phyloP scores from a whole-genome alignment of 1,139 yeast species.

The Candida glucosophila region DNA sequence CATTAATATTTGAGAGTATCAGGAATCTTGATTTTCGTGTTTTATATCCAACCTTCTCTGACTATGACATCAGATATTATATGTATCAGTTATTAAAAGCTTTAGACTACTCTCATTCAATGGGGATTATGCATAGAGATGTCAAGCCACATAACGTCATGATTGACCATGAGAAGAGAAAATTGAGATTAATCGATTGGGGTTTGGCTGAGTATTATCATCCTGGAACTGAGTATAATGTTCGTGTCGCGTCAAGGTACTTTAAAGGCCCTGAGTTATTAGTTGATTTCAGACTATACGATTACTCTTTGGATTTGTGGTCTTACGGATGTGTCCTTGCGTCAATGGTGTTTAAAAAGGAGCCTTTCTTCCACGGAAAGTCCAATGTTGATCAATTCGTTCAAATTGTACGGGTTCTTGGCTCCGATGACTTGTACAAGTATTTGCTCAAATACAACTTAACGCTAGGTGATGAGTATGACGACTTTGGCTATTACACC shows the following conservation, averaged over 20 bases:
- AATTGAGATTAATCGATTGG: slow-evolving; percentile 90
- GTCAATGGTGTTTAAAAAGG: slow-evolving; percentile 92
- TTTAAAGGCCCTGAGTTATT: slow-evolving; percentile 96
- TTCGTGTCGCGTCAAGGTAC: slow-evolving; percentile 95
- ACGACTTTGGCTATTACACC: slow-evolving; percentile 70
- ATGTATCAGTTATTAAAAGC: slow-evolving; percentile 86
- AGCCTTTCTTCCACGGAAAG: slow-evolving; percentile 95
- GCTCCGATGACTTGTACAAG: slow-evolving; percentile 72
- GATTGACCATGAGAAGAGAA: slow-evolving; percentile 80
- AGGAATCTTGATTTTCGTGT: slow-evolving; percentile 87
- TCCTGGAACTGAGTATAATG: slow-evolving; percentile 89
- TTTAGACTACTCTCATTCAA: slow-evolving; percentile 87
- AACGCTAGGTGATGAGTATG: slow-evolving; percentile 72
- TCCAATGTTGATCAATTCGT: slow-evolving; percentile 95
- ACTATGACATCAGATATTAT: slow-evolving; percentile 77
- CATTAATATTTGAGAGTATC: slow-evolving; percentile 84
- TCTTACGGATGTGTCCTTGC: slow-evolving; percentile 96
- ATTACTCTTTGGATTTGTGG: slow-evolving; percentile 94
- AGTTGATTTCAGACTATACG: slow-evolving; percentile 90
- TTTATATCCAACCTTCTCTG: slow-evolving; percentile 83
- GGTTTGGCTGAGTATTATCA: slow-evolving; percentile 98
- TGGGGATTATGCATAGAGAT: slow-evolving; percentile 98
- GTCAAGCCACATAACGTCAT: slow-evolving; percentile 97
- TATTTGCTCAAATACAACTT: slow-evolving; percentile 74
- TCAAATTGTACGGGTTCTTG: slow-evolving; percentile 87